Evolutionary conservation across 306 rosid genomes (phyloP).

Genomic region (Psophocarpus tetragonolobus): DNA sequence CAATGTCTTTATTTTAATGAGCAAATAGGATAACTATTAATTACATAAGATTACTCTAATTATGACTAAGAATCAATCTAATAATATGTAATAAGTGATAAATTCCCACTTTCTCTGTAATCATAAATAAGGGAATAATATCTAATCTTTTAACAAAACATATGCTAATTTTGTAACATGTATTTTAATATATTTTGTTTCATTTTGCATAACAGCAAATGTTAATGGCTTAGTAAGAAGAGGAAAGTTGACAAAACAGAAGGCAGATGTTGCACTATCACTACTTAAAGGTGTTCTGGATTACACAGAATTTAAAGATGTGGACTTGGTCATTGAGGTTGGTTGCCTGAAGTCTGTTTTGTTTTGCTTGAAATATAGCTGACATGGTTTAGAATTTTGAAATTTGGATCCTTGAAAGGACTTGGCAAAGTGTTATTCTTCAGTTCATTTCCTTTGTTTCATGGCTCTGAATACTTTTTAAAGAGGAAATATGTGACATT

Average conservation of each 20-base stretch:
- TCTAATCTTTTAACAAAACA: too few species aligned
- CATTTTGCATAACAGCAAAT: constrained; percentile 60
- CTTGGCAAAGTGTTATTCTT: neutral
- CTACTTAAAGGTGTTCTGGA: constrained; percentile 83
- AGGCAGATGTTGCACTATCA: constrained; percentile 64
- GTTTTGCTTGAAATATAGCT: neutral
- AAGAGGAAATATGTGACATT: neutral
- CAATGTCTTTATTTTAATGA: too few species aligned
- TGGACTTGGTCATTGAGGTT: constrained; percentile 95
- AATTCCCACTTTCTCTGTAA: too few species aligned
- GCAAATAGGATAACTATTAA: too few species aligned
- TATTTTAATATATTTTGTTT: constrained; percentile 16
- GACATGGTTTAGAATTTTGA: constrained; percentile 1
- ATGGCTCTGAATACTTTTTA: constrained; percentile 1
- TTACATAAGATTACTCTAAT: too few species aligned
- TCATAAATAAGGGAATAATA: too few species aligned
- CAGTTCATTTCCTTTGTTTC: constrained; percentile 10
- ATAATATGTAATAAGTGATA: too few species aligned
- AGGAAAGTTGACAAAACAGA: constrained; percentile 70
- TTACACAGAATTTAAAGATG: constrained; percentile 81
- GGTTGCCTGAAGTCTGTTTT: constrained; percentile 29
- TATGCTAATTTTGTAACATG: neutral
- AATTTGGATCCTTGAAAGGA: constrained; percentile 14
- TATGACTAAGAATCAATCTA: too few species aligned
- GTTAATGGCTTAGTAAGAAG: constrained; percentile 61